phyloP scores from a whole-genome alignment of 495 filamentous ascomycete species.

The Penicillium manginii region DNA sequence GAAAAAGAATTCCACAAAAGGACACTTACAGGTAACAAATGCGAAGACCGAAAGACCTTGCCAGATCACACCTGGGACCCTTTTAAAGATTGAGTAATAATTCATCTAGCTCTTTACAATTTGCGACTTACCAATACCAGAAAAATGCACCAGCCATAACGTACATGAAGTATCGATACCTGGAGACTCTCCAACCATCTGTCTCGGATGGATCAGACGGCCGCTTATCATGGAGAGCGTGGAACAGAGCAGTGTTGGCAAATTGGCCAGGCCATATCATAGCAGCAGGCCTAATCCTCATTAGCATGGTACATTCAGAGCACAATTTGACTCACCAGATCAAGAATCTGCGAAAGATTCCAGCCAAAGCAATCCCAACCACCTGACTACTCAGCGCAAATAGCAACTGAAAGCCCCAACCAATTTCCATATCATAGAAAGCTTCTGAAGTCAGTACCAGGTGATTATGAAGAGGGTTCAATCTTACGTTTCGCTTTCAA shows the following conservation, averaged over 20 bases:
- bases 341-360: conserved; percentile 63
- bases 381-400: conserved; percentile 65
- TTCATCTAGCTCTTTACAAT: not conserved
- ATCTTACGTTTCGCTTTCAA: conserved; percentile 40
- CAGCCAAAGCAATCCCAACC: conserved; percentile 67
- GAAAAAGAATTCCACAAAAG: not conserved
- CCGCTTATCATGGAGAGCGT: conserved; percentile 52
- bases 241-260: conserved; percentile 27
- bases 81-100: not conserved
- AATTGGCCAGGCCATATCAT: conserved; percentile 41
- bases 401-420: conserved; percentile 61
- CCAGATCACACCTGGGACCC: conserved; percentile 60
- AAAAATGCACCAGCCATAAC: conserved; percentile 49
- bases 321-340: conserved; percentile 42
- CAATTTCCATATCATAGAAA: conserved; percentile 63
- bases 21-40: conserved; percentile 57
- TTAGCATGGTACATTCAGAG: not conserved
- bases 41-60: conserved; percentile 63
- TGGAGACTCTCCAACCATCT: conserved; percentile 58
- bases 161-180: conserved; percentile 59
- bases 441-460: conserved; percentile 36
- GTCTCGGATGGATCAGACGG: conserved; percentile 45
- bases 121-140: conserved; percentile 48
- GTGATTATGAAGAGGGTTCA: conserved; percentile 47
- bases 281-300: conserved; percentile 30